Base-by-base conservation (phyloP, 2,329 filamentous ascomycete species). In the Diplodia intermedia region DNA sequence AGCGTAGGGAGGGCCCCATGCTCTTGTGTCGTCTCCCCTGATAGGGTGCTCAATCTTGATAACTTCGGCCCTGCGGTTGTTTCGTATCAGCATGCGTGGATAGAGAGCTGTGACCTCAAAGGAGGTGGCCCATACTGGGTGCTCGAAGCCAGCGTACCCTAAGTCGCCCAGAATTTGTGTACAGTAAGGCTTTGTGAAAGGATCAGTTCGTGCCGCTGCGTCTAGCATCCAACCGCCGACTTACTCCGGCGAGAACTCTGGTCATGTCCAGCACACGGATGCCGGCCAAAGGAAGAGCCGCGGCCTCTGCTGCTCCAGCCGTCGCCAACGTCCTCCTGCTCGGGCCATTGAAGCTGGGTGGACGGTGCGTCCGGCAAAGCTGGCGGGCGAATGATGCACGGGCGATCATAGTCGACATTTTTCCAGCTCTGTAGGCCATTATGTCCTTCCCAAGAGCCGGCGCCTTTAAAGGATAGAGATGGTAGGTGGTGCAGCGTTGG, bases 31-130 rank as follows among this genome's bases (percentile, higher is more conserved):
- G 77, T 99, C 95, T 47, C 92, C 95, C 52, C 92, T 86, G 1
- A 88, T 88, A 4, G 95, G 95, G 79, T 99, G 95, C 80, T 99
- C 95, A 70, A 99, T 88, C 80, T 99, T 99, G 81, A 99, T 97
- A 38, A 99, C 89, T 78, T 99, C 94, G 72, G 95, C 95, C 71
- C 93, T 96, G 73, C 31, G 2, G 43, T 36, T 14, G 8, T 8
- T 38, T 15, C 11, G 3, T 3, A 29, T 71, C 60, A 72, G 69
- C 52, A 67, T 75, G 12, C 38, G 23, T 40, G n/a, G 62, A 31
- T 68, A 70, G 43, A 6, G 70, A 69, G 55, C 69, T 68, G 69
- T 69, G 74, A 77, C 73, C 72, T 73, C 71, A 69, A 11, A 12
- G 72, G 69, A 74, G 74, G 73, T 79, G 76, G 79, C 73, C 72